Conservation (phyloP, 805 yeast genomes). For the Wickerhamomyces rabaulensis region DNA sequence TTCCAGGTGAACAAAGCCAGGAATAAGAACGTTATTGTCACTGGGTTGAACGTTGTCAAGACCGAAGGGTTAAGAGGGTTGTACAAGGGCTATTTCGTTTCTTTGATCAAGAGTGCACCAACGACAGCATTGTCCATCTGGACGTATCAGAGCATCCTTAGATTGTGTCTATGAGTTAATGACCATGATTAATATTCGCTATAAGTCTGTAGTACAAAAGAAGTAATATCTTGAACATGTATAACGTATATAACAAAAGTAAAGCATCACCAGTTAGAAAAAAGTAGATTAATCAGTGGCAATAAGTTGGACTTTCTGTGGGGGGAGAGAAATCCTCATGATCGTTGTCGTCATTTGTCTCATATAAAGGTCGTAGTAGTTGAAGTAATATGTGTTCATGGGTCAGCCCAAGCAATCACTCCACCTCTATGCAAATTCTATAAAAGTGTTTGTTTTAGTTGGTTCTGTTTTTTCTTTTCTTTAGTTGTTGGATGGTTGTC, state of each 20-base stretch:
- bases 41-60: constrained; percentile 35
- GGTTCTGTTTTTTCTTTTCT: neutral
- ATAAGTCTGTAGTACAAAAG: neutral
- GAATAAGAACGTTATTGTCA: constrained; percentile 24
- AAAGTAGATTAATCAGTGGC: neutral
- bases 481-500: neutral
- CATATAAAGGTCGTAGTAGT: neutral
- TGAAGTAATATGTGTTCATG: neutral
- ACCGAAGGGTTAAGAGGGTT: constrained; percentile 63
- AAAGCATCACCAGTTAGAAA: neutral
- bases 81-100: constrained; percentile 69
- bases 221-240: neutral
- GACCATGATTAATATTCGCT: neutral
- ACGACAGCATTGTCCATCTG: constrained; percentile 61
- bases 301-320: neutral
- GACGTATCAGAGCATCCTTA: constrained; percentile 43
- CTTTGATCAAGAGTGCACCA: constrained; percentile 77
- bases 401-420: neutral
- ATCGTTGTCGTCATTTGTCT: neutral
- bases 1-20: constrained; percentile 54
- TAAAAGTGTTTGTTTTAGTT: neutral
- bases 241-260: neutral
- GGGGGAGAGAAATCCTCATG: neutral
- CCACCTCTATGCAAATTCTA: neutral
- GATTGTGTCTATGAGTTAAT: constrained; percentile 1